Evolutionary conservation across 495 filamentous ascomycete genomes (phyloP), one percentile per base, ranked within the genome.

Genomic region (Aspergillus nanangensis): DNA sequence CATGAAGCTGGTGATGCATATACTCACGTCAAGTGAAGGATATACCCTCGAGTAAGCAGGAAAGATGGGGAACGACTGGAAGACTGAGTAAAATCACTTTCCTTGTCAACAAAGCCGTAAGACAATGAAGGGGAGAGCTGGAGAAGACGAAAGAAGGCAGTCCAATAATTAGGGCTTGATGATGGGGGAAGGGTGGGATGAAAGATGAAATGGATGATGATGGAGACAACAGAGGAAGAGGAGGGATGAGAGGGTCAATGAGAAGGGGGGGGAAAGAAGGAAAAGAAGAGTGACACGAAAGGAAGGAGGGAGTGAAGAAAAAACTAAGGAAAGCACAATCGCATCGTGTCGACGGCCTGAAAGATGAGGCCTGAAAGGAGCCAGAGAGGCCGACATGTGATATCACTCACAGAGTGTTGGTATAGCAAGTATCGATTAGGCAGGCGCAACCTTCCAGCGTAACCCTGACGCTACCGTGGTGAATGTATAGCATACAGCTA

Each of bases 171-270:
- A 38, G 4, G 19, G 32, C 56, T 51, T 55, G 52, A 51, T 48
- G 53, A 56, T 63, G 60, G 52, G 51, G 43, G 47, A 48, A 22
- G 44, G 43, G 46, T 50, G 19, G 31, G 42, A 31, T n/a, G 35
- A 31, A 20, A 41, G 14, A 38, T 14, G 11, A 23, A 31, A 36
- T 40, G 47, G 44, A 46, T 27, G 52, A 51, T 38, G 45, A n/a
- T n/a, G 11, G 31, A 33, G 15, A 18, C 25, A 41, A 17, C 33
- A 7, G 24, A 29, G 15, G 20, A 32, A 41, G 33, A 44, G 13
- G 27, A 21, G 41, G 40, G 23, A 27, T 44, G 13, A 29, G 19
- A 41, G 18, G 31, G 31, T 39, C 25, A 35, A 50, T 31, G 42
- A 55, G 61, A 44, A 43, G 47, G 25, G 42, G 46, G 47, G 33